These are phyloP conservation scores for Pythium rhizo-oryzae DNA, from an alignment of 352 stramenopile genomes.

Conservation along the genomic window DNA sequence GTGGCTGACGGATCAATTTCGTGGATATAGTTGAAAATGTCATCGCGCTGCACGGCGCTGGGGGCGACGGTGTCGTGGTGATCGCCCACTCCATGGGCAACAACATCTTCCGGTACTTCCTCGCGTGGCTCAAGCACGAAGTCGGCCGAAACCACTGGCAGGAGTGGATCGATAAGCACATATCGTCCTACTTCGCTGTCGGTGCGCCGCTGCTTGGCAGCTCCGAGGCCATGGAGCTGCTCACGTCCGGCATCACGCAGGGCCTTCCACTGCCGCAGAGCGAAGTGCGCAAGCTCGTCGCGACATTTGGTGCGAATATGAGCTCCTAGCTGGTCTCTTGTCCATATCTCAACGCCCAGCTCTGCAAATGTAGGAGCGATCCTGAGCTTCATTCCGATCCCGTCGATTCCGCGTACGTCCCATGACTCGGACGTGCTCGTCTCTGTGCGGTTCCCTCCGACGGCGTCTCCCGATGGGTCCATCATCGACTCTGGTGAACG, in stretches of 20 bases:
- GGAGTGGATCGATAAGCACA: conserved; percentile 73
- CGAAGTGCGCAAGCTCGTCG: conserved; percentile 71
- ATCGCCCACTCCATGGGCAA: conserved; percentile 88
- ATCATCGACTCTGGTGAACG: conserved; percentile 22
- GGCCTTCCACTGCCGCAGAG: conserved; percentile 65
- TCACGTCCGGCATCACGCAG: conserved; percentile 65
- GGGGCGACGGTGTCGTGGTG: conserved; percentile 55
- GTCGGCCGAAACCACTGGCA: conserved; percentile 73
- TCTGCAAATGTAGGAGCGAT: conserved; percentile 49
- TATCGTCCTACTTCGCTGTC: conserved; percentile 79
- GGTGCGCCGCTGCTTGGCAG: conserved; percentile 73
- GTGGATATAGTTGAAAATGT: conserved; percentile 53
- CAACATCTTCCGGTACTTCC: conserved; percentile 79
- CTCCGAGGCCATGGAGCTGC: conserved; percentile 65
- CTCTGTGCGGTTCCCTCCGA: conserved; percentile 43
- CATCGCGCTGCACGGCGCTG: conserved; percentile 44
- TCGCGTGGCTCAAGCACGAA: conserved; percentile 80
- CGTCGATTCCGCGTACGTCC: conserved; percentile 46
- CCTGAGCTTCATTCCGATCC: conserved; percentile 71
- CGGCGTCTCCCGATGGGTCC: not conserved
- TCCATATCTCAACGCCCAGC: not conserved
- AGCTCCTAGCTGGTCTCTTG: not conserved
- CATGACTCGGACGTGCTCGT: conserved; percentile 65
- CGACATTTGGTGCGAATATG: conserved; percentile 64
- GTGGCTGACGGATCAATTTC: not conserved